Evolutionary conservation across 306 rosid genomes (phyloP).

Genomic region (Rosa chinensis): DNA sequence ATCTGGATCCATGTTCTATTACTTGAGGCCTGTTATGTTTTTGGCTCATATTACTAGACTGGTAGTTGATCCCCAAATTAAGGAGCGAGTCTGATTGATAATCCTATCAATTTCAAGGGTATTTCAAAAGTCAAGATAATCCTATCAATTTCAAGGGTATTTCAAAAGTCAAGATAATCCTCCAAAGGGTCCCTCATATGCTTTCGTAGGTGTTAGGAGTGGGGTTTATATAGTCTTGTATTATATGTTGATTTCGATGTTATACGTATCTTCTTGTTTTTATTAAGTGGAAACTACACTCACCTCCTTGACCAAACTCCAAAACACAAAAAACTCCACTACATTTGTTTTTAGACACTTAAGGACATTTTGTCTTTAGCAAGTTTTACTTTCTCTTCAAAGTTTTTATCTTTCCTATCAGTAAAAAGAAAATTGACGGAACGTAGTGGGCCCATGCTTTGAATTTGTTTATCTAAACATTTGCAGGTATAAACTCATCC

Average conservation of each 20-base stretch:
- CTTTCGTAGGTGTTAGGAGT: neutral
- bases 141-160: neutral
- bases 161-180: neutral
- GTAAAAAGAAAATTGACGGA: no score
- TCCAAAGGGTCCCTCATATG: neutral
- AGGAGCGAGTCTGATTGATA: neutral
- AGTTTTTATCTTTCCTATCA: no score
- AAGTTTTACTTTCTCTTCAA: no score
- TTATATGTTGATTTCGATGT: neutral
- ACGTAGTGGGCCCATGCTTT: no score
- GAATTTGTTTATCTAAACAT: no score
- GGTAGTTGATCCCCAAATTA: neutral
- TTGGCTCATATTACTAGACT: neutral
- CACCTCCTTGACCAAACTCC: no score
- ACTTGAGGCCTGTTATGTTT: neutral
- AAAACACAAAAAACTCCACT: no score
- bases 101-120: no score
- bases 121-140: neutral
- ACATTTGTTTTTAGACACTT: no score
- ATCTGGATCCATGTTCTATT: neutral
- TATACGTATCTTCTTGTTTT: neutral
- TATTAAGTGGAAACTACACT: no score
- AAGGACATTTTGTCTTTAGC: no score
- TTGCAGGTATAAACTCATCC: no score
- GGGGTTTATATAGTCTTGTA: neutral